Base-by-base conservation (phyloP, 2,329 filamentous ascomycete species). In the Cladosporium sp. region DNA sequence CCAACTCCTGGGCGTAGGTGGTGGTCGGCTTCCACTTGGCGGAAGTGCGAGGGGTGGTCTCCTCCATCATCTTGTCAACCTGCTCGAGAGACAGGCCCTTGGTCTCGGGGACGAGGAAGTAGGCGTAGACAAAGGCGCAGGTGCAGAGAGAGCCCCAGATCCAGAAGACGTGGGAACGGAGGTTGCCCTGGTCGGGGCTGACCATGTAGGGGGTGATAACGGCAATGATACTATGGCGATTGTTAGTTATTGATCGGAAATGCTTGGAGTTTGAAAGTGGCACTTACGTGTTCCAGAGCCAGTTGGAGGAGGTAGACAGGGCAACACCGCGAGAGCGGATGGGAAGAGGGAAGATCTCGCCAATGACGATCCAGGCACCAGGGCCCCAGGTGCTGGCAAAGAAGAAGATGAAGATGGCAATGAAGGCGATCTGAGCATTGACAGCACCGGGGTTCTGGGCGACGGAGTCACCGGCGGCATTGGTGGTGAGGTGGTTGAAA, bases 361-460 rank as follows among this genome's bases (percentile, higher is more conserved):
- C 89, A 62, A 93, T 91, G 59, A 94, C 79, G 50, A 78, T 75
- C 79, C 78, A 82, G 20, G 77, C 78, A 50, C 76, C 85, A 6
- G 88, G 88, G 47, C 89, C 89, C 89, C 88, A 95, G 56, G 89
- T 95, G 52, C 80, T 83, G 53, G 89, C 89, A 68, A 95, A 95
- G 78, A 85, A 92, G 79, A 88, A 90, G 77, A 95, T 91, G 78
- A 90, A 93, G 75, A 95, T 84, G 73, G 84, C 86, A 65, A 93
- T 93, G 74, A 94, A 93, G 54, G 87, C 82, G 57, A 95, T 89
- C 77, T 91, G 84, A 43, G 85, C 81, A 52, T 69, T 73, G 59
- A 77, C 71, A 7, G 74, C 69, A 2, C 54, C n/a, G 48, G 60
- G 53, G 60, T 69, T 69, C 57, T 66, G 60, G 42, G 68, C 65